phyloP scores from a whole-genome alignment of 163 green algal species.

The Chlamydomonas reinhardtii region DNA sequence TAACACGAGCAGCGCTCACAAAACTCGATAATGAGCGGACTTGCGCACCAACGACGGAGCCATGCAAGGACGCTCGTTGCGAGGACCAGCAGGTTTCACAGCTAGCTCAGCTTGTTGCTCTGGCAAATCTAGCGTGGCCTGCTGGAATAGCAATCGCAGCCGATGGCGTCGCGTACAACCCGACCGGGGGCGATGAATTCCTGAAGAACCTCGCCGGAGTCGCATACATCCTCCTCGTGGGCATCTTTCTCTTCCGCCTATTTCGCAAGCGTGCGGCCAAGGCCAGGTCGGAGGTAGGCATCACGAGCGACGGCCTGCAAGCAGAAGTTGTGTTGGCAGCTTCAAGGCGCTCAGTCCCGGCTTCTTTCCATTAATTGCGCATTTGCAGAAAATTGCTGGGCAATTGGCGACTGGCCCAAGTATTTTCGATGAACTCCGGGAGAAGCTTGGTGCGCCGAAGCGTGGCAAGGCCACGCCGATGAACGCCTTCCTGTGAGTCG shows the following conservation, averaged over 20 bases:
- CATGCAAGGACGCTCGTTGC: too few species aligned
- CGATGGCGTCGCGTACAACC: slow-evolving; percentile 69
- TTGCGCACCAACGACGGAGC: too few species aligned
- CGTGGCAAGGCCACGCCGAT: slow-evolving; percentile 55
- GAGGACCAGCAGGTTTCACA: not conserved
- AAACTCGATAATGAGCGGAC: too few species aligned
- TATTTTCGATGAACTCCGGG: slow-evolving; percentile 16
- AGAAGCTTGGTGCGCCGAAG: slow-evolving; percentile 33
- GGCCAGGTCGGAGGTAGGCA: slow-evolving; percentile 64
- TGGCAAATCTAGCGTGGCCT: not conserved
- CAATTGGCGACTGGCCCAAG: not conserved
- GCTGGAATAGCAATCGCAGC: slow-evolving; percentile 16
- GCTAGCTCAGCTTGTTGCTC: not conserved
- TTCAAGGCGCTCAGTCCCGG: not conserved
- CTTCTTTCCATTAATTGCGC: not conserved
- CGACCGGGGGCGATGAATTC: slow-evolving; percentile 66
- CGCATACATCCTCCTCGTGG: slow-evolving; percentile 76
- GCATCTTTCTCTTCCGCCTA: slow-evolving; percentile 77
- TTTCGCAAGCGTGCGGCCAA: slow-evolving; percentile 70
- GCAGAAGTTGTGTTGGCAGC: not conserved
- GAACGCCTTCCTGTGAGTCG: slow-evolving; percentile 68
- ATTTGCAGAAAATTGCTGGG: not conserved
- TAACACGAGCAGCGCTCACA: too few species aligned
- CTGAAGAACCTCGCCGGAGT: slow-evolving; percentile 78
- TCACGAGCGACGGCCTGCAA: not conserved